Conservation (phyloP, 495 filamentous ascomycete species). For the Melanomma pulvis-pyrius region DNA sequence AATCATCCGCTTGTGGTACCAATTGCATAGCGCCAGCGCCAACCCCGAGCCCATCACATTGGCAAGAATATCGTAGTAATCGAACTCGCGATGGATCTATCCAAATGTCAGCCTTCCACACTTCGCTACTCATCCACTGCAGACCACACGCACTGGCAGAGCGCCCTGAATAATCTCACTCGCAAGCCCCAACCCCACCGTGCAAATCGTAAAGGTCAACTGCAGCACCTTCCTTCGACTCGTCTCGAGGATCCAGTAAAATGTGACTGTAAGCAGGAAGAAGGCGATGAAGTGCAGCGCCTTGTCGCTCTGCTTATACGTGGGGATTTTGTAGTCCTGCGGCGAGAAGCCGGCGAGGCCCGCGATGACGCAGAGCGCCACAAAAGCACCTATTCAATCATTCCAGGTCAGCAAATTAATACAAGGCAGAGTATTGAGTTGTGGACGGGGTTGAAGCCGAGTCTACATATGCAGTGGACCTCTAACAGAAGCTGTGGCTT, state of each 20-base stretch:
- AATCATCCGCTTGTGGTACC: constrained; percentile 95
- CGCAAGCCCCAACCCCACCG: constrained; percentile 71
- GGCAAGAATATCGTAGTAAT: constrained; percentile 81
- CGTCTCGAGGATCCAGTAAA: constrained; percentile 98
- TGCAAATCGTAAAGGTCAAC: constrained; percentile 80
- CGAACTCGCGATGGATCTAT: constrained; percentile 75
- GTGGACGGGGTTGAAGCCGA: not conserved
- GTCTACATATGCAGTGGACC: constrained; percentile 2
- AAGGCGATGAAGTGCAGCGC: constrained; percentile 86
- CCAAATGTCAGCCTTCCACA: constrained; percentile 7
- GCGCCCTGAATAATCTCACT: constrained; percentile 84
- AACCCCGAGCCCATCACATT: constrained; percentile 79
- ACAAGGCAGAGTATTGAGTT: not conserved
- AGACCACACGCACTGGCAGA: constrained; percentile 54
- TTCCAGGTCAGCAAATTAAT: not conserved
- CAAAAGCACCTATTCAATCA: constrained; percentile 56
- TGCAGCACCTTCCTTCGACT: constrained; percentile 80
- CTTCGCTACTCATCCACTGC: not conserved
- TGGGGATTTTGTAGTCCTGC: constrained; percentile 38
- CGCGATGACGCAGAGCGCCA: constrained; percentile 72
- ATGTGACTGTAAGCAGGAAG: constrained; percentile 74
- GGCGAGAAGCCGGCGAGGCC: constrained; percentile 47
- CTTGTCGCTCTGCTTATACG: constrained; percentile 71
- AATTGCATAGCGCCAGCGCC: constrained; percentile 73
- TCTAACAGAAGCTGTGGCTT: not conserved